Evolutionary conservation across 805 yeast genomes (phyloP).

Genomic region (Martiniozyma abietophila): DNA sequence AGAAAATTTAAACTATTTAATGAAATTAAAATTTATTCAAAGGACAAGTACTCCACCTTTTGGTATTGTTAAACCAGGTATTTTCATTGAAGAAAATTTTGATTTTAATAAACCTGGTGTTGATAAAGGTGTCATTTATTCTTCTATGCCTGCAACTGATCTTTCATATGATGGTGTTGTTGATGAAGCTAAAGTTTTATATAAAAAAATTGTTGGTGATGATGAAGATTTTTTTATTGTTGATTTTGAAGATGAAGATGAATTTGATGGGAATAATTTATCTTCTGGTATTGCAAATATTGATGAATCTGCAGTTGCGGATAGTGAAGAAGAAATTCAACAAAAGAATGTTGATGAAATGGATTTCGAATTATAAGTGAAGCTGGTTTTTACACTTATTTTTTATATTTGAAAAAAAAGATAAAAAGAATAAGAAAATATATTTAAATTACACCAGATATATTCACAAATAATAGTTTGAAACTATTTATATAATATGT

Average conservation of each 20-base stretch:
- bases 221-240: conserved; percentile 95
- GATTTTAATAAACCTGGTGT: conserved; percentile 25
- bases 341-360: too few species aligned
- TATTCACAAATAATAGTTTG: too few species aligned
- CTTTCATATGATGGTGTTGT: conserved; percentile 87
- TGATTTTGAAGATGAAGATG: conserved; percentile 93
- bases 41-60: conserved; percentile 46
- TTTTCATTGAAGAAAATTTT: conserved; percentile 23
- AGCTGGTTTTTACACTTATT: too few species aligned
- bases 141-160: conserved; percentile 70
- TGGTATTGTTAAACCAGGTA: conserved; percentile 37
- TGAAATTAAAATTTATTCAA: conserved; percentile 57
- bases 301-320: conserved; percentile 28
- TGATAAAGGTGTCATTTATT: conserved; percentile 39
- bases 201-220: conserved; percentile 76
- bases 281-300: background rate
- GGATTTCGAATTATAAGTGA: conserved; percentile 30
- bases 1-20: conserved; percentile 37
- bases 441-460: too few species aligned
- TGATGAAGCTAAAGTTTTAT: conserved; percentile 68
- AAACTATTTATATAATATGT: too few species aligned
- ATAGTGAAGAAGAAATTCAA: too few species aligned
- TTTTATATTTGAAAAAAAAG: background rate
- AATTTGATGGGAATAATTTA: conserved; percentile 22
- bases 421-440: background rate